These are phyloP conservation scores for Artemisia annua DNA, from an alignment of 129 eudicot species.

Conservation along the genomic window DNA sequence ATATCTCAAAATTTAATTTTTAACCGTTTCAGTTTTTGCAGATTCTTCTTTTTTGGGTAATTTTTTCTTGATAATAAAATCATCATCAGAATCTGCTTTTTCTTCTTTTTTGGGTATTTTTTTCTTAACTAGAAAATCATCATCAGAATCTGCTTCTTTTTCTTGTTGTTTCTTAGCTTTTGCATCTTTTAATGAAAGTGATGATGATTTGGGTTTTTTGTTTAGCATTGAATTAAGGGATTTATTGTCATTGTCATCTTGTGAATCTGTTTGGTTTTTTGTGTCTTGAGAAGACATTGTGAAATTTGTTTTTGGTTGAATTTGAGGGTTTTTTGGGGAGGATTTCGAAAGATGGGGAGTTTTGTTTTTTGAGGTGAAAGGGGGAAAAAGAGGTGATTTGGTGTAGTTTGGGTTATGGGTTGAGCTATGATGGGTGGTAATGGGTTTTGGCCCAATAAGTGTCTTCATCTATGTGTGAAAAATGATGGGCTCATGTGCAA, in stretches of 20 bases:
- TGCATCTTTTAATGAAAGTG: slow-evolving; percentile 33
- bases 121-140: slow-evolving; percentile 9
- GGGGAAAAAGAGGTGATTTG: slow-evolving; percentile 1
- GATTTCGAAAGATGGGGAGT: slow-evolving; percentile 10
- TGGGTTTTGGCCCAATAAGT: slow-evolving; percentile 5
- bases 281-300: slow-evolving; percentile 36
- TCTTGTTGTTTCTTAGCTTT: slow-evolving; percentile 47
- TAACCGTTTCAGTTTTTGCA: slow-evolving; percentile 31
- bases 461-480: background rate
- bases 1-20: background rate
- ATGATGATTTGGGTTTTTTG: slow-evolving; percentile 38
- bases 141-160: slow-evolving; percentile 22
- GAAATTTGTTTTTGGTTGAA: background rate
- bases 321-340: slow-evolving; percentile 30
- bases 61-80: background rate
- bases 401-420: slow-evolving; percentile 22
- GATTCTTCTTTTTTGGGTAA: slow-evolving; percentile 25
- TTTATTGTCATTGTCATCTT: slow-evolving; percentile 41
- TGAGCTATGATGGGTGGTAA: background rate
- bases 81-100: slow-evolving; percentile 23
- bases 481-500: background rate
- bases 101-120: slow-evolving; percentile 23
- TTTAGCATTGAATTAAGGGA: slow-evolving; percentile 40
- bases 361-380: slow-evolving; percentile 4
- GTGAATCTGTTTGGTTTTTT: slow-evolving; percentile 33